Conservation (phyloP, 306 rosid species). For the Cucumis melo region DNA sequence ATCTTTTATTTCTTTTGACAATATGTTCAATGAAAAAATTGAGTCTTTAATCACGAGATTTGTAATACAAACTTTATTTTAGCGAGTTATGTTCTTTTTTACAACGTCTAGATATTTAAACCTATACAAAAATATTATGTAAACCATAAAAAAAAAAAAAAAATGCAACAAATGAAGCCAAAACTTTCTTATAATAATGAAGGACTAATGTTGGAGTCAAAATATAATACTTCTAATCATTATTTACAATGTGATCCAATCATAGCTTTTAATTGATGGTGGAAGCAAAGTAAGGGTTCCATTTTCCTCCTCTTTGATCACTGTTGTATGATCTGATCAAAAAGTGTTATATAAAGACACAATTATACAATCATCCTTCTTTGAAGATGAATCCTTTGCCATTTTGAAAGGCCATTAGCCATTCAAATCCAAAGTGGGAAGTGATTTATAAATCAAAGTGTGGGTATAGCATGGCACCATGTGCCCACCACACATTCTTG, state of each 20-base stretch:
- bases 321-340: background rate
- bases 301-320: background rate
- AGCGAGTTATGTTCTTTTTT: too few species aligned
- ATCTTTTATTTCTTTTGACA: too few species aligned
- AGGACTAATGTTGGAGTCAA: background rate
- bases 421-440: background rate
- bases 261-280: background rate
- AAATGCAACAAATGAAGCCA: background rate
- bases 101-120: too few species aligned
- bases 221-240: background rate
- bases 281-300: slow-evolving; percentile 1
- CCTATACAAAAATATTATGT: too few species aligned
- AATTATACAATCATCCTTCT: background rate
- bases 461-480: background rate
- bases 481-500: slow-evolving; percentile 4
- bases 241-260: background rate
- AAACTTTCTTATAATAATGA: background rate
- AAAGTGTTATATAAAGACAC: background rate
- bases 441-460: slow-evolving; percentile 5
- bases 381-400: background rate
- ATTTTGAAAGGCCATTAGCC: background rate
- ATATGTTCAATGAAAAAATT: too few species aligned
- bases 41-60: too few species aligned
- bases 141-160: too few species aligned
- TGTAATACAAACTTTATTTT: too few species aligned